Evolutionary conservation across 2,329 filamentous ascomycete species (phyloP), one percentile per base, ranked within the genome.

Genomic region (Monilinia fructicola): DNA sequence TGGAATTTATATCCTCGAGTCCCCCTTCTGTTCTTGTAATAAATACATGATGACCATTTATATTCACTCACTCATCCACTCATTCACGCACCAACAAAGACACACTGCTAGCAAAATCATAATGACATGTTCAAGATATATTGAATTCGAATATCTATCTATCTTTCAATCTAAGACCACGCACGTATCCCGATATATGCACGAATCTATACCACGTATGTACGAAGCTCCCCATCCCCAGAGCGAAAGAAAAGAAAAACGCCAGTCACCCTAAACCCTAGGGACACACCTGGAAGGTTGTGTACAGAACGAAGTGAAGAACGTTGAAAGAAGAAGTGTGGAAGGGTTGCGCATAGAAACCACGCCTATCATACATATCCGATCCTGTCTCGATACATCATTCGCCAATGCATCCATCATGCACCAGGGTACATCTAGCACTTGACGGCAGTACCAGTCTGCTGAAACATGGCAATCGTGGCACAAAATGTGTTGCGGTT

Each of bases 401-500:
- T 9, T 10, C n/a, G 50, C 35, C 44, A 28, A 50, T 18, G 18
- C 18, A 38, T n/a, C 14, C 18, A 38, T n/a, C 14, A 54, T 28
- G 2, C 14, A 42, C 3, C 23, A 54, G 1, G n/a, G n/a, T 12
- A 53, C 12, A 28, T 16, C 12, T 59, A 65, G n/a, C 63, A 42
- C 62, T 64, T 56, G 40, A 44, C 46, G 42, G 50, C 52, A 3
- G 42, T 66, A 38, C 59, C 67, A 56, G 56, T 55, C 50, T 44
- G 12, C 35, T 69, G 62, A 53, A 87, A 87, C 60, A 81, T 73
- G 35, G 85, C 84, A 67, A 90, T 78, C 35, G 86, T 85, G 5
- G 85, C 85, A 72, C 87, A 88, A 74, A 87, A 90, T 72, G 82
- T 87, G 77, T 87, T 89, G 66, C 84, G 80, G 78, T 90, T 90